phyloP scores from a whole-genome alignment of 2,329 filamentous ascomycete species.

The Exophiala phaeomuriformis region DNA sequence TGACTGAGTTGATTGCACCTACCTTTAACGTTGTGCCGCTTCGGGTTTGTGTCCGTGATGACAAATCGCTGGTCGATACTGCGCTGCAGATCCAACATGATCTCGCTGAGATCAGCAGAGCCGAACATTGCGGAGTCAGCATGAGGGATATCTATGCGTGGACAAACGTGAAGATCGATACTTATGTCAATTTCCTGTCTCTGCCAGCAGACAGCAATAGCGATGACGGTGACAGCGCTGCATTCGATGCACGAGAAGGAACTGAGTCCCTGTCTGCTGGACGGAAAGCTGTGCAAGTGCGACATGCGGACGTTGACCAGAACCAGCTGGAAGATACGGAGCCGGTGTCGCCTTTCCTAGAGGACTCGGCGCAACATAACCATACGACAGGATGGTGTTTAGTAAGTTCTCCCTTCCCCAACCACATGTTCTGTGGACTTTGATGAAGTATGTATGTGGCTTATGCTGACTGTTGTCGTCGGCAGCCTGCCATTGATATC shows the following conservation, averaged over 20 bases:
- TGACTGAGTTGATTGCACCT: slow-evolving; percentile 53
- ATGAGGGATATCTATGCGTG: slow-evolving; percentile 66
- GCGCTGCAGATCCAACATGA: slow-evolving; percentile 62
- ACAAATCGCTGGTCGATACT: slow-evolving; percentile 39
- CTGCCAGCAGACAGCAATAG: slow-evolving; percentile 35
- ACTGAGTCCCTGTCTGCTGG: not conserved
- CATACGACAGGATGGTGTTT: slow-evolving; percentile 16
- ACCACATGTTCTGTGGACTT: too few species aligned
- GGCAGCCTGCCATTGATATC: slow-evolving; percentile 48
- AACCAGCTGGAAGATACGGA: not conserved
- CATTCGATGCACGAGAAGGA: not conserved
- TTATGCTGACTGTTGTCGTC: not conserved
- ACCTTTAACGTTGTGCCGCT: slow-evolving; percentile 76
- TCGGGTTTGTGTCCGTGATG: slow-evolving; percentile 41
- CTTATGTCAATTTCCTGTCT: slow-evolving; percentile 74
- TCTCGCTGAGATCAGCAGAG: slow-evolving; percentile 53
- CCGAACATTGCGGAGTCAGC: slow-evolving; percentile 51
- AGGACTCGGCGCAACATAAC: not conserved
- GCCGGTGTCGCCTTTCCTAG: slow-evolving; percentile 16
- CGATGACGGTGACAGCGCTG: slow-evolving; percentile 3
- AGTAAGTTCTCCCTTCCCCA: slow-evolving; percentile 14
- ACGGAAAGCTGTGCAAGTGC: slow-evolving; percentile 2
- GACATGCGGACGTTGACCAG: slow-evolving; percentile 10
- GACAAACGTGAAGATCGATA: slow-evolving; percentile 64
- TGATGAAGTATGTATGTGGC: not conserved